These are phyloP conservation scores for Noccaea caerulescens DNA, from an alignment of 345 rosid species.

Conservation along the genomic window DNA sequence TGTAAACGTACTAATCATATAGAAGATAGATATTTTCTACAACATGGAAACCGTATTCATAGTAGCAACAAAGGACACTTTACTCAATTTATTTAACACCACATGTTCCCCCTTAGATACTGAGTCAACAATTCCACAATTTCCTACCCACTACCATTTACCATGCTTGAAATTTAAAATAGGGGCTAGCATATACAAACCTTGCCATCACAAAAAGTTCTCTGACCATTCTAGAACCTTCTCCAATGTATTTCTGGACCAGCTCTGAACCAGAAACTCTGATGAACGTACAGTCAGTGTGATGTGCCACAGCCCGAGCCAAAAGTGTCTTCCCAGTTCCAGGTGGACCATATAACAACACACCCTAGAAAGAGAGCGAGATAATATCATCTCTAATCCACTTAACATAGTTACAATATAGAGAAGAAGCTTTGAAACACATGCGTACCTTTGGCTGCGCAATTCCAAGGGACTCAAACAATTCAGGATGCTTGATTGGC, in stretches of 20 bases:
- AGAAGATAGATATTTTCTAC: constrained; percentile 15
- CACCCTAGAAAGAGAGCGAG: constrained; percentile 63
- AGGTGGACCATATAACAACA: constrained; percentile 96
- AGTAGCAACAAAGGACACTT: not conserved
- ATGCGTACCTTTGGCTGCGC: constrained; percentile 93
- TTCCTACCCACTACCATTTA: not conserved
- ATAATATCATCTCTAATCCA: not conserved
- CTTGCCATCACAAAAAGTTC: constrained; percentile 99
- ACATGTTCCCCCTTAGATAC: constrained; percentile 8
- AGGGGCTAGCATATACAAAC: constrained; percentile 47
- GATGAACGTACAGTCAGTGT: constrained; percentile 98
- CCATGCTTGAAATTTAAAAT: not conserved
- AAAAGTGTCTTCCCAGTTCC: constrained; percentile 97
- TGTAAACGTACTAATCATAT: not conserved
- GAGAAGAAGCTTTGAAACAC: not conserved
- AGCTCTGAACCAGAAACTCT: constrained; percentile 99
- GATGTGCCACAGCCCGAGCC: constrained; percentile 99
- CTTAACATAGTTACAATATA: not conserved
- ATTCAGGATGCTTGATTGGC: constrained; percentile 96
- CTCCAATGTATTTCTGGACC: constrained; percentile 98
- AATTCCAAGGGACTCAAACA: constrained; percentile 97
- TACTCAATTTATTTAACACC: not conserved
- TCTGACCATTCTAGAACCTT: constrained; percentile 99
- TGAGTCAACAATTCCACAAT: not conserved
- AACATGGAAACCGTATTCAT: not conserved